Conservation (phyloP, 495 filamentous ascomycete genomes). For the Coniosporium apollinis region DNA sequence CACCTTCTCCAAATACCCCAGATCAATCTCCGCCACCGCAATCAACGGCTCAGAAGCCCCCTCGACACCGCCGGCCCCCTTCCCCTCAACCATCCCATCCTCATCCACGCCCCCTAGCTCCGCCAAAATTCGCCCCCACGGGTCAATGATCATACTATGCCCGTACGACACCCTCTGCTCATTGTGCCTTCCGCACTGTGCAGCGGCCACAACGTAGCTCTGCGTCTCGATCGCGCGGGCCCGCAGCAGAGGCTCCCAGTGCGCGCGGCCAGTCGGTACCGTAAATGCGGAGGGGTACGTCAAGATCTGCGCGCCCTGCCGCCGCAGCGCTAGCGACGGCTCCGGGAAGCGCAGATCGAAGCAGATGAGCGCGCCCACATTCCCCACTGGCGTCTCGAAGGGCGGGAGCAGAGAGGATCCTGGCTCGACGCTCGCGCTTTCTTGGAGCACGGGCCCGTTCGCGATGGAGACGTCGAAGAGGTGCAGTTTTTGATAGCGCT, state of each 20-base stretch:
- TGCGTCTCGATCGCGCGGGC: conserved; percentile 85
- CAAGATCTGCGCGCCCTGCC: conserved; percentile 55
- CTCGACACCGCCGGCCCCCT: conserved; percentile 4
- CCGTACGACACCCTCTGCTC: conserved; percentile 72
- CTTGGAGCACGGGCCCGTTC: conserved; percentile 42
- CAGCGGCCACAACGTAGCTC: conserved; percentile 72
- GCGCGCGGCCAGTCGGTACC: conserved; percentile 65
- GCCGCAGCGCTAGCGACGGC: conserved; percentile 45
- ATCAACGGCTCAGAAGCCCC: conserved; percentile 30
- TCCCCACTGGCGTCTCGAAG: conserved; percentile 54
- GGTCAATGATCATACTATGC: conserved; percentile 71
- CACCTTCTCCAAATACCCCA: conserved; percentile 19
- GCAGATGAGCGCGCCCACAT: conserved; percentile 66
- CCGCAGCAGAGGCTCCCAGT: conserved; percentile 66
- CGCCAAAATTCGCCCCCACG: conserved; percentile 67
- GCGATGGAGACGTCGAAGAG: conserved; percentile 59
- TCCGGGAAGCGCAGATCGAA: conserved; percentile 87
- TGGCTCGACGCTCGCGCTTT: conserved; percentile 47
- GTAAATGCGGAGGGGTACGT: conserved; percentile 89
- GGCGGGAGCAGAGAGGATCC: conserved; percentile 45
- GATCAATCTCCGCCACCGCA: conserved; percentile 26
- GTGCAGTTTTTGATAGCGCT: conserved; percentile 63
- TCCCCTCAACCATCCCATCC: conserved; percentile 7
- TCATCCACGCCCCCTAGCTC: conserved; percentile 38
- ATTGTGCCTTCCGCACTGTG: conserved; percentile 67